Base-by-base conservation (phyloP, 176 grass and related monocot species). In the Chloris gayana region DNA sequence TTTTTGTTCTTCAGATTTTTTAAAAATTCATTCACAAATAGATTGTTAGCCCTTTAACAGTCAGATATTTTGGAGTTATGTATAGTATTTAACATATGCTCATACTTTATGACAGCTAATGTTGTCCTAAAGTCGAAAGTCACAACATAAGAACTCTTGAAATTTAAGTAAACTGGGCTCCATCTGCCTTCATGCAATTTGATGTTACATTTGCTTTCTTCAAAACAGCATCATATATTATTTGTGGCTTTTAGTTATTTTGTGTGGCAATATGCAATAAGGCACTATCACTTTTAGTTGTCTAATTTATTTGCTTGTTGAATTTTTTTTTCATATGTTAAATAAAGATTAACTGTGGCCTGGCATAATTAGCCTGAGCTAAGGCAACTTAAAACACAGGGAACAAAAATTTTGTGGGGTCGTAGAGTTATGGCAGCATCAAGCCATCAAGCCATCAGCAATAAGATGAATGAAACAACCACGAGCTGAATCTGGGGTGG, bases 1-100 rank as follows among this genome's bases (percentile, higher is more conserved):
- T 34, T 6, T 57, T 80, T n/a, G 46, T 74, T 21, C 33, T 71
- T 64, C 1, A 34, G 6, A 67, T 51, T 53, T 80, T 63, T 80
- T 0, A 9, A 33, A 54, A 51, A n/a, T 42, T 75, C 19, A 11
- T 41, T 59, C 31, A 14, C 50, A 71, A 34, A n/a, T 54, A 56
- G 32, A 9, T 81, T 31, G 18, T 33, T 59, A 58, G 25, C 27
- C 60, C 37, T 39, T 39, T 39, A 39, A 46, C 26, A 29, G 59
- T 45, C 58, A 59, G 14, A 14, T 47, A 56, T 6, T 22, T 56
- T 56, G 38, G 29, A 4, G 30, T 4, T 50, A 17, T 2, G 25
- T 24, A 63, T 33, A 64, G 25, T 35, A 50, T 18, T 30, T 60
- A 35, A 26, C 1, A 64, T 73, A 13, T 82, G 21, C 24, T 62